Evolutionary conservation across 768 basidiomycete species (phyloP).

Genomic region (Suillus decipiens): DNA sequence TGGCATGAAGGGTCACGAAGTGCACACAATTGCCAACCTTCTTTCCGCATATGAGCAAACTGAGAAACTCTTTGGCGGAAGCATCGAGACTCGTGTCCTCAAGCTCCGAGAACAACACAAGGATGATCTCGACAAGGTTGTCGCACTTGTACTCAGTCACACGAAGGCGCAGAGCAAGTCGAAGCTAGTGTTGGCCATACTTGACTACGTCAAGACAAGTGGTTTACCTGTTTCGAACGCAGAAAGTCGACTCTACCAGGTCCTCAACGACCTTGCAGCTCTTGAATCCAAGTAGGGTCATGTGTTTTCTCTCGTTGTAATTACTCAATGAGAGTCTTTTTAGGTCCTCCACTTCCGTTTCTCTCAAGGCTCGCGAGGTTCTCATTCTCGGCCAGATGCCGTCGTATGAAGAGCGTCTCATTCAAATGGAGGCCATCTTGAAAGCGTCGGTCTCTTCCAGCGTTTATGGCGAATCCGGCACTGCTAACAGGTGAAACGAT

Average conservation of each 20-base stretch:
- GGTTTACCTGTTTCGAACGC: constrained; percentile 73
- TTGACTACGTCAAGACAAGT: constrained; percentile 88
- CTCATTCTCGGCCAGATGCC: constrained; percentile 96
- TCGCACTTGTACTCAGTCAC: constrained; percentile 87
- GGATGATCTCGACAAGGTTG: constrained; percentile 88
- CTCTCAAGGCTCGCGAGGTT: constrained; percentile 96
- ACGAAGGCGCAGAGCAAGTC: constrained; percentile 94
- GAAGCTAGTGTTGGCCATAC: constrained; percentile 80
- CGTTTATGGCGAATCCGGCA: constrained; percentile 85
- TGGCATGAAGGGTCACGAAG: constrained; percentile 88
- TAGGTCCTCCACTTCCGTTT: constrained; percentile 88
- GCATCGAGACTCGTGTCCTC: constrained; percentile 90
- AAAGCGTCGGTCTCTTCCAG: constrained; percentile 85
- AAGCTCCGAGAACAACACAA: constrained; percentile 90
- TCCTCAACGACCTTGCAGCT: constrained; percentile 78
- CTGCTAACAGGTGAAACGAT: constrained; percentile 52
- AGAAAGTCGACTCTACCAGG: constrained; percentile 73
- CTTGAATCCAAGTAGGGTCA: constrained; percentile 76
- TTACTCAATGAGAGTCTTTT: constrained; percentile 14
- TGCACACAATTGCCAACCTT: constrained; percentile 71
- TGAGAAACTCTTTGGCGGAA: constrained; percentile 91
- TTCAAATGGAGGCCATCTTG: constrained; percentile 94
- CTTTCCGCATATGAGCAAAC: constrained; percentile 81
- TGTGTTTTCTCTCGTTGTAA: neutral
- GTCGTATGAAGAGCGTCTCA: constrained; percentile 90